Percentiles rank a stretch among this genome's conserved stretches.
Conservation (phyloP, 441 rosid species). For the Melastoma candidum region DNA sequence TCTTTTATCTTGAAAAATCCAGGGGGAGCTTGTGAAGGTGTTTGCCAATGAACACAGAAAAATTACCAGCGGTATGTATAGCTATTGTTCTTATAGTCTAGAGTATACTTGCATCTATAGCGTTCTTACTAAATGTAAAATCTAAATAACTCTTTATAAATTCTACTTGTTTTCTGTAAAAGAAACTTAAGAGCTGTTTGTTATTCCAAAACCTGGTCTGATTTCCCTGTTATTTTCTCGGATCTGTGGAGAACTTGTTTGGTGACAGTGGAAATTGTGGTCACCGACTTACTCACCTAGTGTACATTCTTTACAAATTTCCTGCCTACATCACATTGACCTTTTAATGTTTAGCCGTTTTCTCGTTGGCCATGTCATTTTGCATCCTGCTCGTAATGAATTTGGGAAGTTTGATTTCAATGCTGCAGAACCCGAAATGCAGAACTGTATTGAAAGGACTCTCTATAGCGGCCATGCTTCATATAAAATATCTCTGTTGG, state of each 20-base stretch:
- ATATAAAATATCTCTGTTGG: conserved; percentile 54
- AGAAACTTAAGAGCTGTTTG: too few relatives aligned
- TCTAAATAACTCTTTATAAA: too few relatives aligned
- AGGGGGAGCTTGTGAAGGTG: conserved; percentile 98
- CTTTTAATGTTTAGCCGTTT: neutral
- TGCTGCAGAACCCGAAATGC: conserved; percentile 76
- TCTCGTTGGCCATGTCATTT: neutral
- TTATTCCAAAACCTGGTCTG: too few relatives aligned
- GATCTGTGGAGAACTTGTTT: too few relatives aligned
- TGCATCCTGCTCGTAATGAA: neutral
- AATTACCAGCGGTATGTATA: conserved; percentile 73
- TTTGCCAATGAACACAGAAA: conserved; percentile 89
- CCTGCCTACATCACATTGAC: too few relatives aligned
- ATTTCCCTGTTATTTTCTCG: too few relatives aligned
- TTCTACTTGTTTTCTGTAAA: too few relatives aligned
- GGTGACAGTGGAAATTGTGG: too few relatives aligned
- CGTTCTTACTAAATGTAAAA: too few relatives aligned
- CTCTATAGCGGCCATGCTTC: conserved; percentile 56
- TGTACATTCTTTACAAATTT: too few relatives aligned
- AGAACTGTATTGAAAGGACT: conserved; percentile 52
- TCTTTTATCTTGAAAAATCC: conserved; percentile 21
- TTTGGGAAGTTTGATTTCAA: conserved; percentile 6
- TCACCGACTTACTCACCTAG: too few relatives aligned
- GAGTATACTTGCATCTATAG: neutral
- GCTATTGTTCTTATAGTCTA: conserved; percentile 1